A percentile compares a stretch with the other conserved stretches of the same genome.
Conservation (phyloP, 164 flowering plant species). For the Taxillus chinensis region DNA sequence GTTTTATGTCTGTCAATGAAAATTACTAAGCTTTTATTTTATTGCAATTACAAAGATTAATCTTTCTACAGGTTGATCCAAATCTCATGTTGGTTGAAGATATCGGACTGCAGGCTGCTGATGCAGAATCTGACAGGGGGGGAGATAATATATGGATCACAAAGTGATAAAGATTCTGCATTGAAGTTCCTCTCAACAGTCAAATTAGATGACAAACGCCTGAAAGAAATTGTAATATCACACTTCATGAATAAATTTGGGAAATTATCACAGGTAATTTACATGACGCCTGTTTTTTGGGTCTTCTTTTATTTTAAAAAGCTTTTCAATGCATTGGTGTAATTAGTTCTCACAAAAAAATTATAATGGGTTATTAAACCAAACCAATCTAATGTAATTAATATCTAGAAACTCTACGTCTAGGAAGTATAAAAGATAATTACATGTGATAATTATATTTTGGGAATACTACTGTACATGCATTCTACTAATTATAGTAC, state of each 20-base stretch:
- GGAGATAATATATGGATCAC: constrained; percentile 38
- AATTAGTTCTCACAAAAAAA: too few relatives aligned
- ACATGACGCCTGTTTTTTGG: background rate
- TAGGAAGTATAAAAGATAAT: too few relatives aligned
- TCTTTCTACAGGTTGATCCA: constrained; percentile 61
- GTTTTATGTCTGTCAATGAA: too few relatives aligned
- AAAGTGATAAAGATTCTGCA: constrained; percentile 60
- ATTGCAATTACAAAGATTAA: background rate
- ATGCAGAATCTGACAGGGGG: constrained; percentile 13
- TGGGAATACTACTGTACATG: too few relatives aligned
- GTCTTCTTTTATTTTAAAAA: too few relatives aligned
- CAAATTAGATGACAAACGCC: constrained; percentile 27
- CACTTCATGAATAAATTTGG: constrained; percentile 35
- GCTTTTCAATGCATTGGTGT: too few relatives aligned
- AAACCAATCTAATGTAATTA: too few relatives aligned
- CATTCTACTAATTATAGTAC: too few relatives aligned
- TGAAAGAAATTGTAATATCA: constrained; percentile 47
- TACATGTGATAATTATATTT: too few relatives aligned
- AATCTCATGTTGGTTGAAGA: constrained; percentile 56
- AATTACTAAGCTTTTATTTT: too few relatives aligned
- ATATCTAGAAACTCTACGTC: too few relatives aligned
- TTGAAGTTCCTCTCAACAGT: constrained; percentile 39
- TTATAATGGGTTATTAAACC: too few relatives aligned
- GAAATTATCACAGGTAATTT: constrained; percentile 52
- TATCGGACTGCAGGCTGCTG: constrained; percentile 37